Conservation (phyloP, 2,329 filamentous ascomycete genomes). For the Venturia carpophila region DNA sequence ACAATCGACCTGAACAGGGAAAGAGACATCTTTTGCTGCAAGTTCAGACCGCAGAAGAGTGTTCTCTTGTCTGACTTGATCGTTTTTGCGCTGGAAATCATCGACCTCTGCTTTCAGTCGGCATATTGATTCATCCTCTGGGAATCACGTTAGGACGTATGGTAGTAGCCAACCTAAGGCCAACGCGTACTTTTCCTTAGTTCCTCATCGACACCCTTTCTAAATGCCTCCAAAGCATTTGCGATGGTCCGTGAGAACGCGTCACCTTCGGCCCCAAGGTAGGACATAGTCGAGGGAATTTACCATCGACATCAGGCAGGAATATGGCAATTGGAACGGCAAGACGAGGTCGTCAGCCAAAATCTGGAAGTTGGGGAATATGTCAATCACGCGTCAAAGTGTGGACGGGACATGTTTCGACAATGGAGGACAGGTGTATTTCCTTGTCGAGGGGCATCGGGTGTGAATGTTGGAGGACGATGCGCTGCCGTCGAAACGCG, state of each 20-base stretch:
- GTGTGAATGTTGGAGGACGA: neutral
- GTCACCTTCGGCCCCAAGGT: conserved; percentile 8
- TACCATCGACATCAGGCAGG: neutral
- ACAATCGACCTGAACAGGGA: neutral
- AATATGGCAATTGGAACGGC: neutral
- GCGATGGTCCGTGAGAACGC: neutral
- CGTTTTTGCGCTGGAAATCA: neutral
- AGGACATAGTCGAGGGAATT: neutral
- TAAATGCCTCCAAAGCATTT: conserved; percentile 3
- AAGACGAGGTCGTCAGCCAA: neutral
- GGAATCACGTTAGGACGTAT: neutral
- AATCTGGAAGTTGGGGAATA: too few relatives aligned
- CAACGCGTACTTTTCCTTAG: neutral
- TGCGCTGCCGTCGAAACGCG: neutral
- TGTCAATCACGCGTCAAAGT: neutral
- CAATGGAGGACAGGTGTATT: neutral
- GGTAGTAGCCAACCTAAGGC: neutral
- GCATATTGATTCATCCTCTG: conserved; percentile 12
- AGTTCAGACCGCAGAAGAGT: neutral
- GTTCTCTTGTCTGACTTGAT: conserved; percentile 5
- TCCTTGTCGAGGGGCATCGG: neutral
- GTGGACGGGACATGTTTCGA: neutral
- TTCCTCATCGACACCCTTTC: conserved; percentile 8
- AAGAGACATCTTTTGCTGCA: neutral
- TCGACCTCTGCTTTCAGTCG: neutral